Evolutionary conservation across 2,329 filamentous ascomycete genomes (phyloP).

Genomic region (Myriangium duriaei): DNA sequence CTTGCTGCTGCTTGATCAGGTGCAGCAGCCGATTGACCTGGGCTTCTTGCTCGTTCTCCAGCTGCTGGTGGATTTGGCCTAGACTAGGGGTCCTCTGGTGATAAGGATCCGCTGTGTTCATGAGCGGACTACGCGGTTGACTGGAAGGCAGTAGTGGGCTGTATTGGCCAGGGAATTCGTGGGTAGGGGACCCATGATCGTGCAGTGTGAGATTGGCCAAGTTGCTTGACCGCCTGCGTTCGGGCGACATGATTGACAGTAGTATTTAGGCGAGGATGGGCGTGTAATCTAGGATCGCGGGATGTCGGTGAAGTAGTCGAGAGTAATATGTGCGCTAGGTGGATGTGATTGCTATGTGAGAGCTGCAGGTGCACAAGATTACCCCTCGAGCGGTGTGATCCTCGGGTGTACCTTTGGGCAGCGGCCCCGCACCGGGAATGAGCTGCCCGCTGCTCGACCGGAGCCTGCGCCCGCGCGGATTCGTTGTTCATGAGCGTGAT

Average conservation of each 20-base stretch:
- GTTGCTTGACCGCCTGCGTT: slow-evolving; percentile 50
- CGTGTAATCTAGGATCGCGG: no score
- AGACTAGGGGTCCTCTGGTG: slow-evolving; percentile 58
- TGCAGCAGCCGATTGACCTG: slow-evolving; percentile 67
- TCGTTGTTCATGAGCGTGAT: no score
- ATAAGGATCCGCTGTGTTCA: slow-evolving; percentile 39
- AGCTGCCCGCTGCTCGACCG: no score
- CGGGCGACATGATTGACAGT: slow-evolving; percentile 8
- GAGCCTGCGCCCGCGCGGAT: no score
- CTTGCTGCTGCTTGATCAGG: slow-evolving; percentile 65
- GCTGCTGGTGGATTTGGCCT: slow-evolving; percentile 65
- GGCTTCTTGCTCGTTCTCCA: slow-evolving; percentile 67
- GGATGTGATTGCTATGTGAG: no score
- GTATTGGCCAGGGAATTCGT: slow-evolving; percentile 51
- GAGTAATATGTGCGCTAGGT: no score
- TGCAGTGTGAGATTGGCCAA: slow-evolving; percentile 64
- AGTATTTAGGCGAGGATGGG: no score
- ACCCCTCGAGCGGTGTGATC: no score
- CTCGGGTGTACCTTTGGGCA: no score
- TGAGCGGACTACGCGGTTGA: slow-evolving; percentile 16
- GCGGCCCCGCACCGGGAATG: no score
- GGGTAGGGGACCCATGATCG: slow-evolving; percentile 35
- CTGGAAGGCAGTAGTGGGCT: slow-evolving; percentile 44
- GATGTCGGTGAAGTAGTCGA: no score
- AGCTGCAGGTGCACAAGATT: no score